These are phyloP conservation scores for Phylloporus sp. DNA, from an alignment of 768 basidiomycete genomes.

Conservation along the genomic window DNA sequence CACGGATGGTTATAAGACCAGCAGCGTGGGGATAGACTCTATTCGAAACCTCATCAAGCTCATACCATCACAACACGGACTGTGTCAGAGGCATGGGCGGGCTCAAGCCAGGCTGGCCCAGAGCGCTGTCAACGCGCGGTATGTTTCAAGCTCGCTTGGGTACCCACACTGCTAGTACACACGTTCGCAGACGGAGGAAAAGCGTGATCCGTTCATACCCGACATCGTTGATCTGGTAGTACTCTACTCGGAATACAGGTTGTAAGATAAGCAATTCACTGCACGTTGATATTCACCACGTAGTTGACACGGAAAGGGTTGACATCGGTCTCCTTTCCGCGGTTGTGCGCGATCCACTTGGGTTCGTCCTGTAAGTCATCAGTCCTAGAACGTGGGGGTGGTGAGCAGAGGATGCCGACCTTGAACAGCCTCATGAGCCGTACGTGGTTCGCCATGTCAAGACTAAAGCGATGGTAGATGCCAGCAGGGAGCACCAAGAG, in stretches of 20 bases:
- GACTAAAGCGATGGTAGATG: slow-evolving; percentile 89
- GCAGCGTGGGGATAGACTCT: too few species aligned
- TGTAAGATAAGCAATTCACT: slow-evolving; percentile 2
- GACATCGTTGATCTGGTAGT: too few species aligned
- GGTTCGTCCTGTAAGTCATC: slow-evolving; percentile 68
- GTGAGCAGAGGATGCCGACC: slow-evolving; percentile 35
- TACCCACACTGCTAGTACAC: too few species aligned
- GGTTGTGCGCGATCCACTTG: slow-evolving; percentile 81
- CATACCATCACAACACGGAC: too few species aligned
- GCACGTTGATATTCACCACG: slow-evolving; percentile 44
- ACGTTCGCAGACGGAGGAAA: too few species aligned
- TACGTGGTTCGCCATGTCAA: slow-evolving; percentile 69
- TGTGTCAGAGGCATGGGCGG: too few species aligned
- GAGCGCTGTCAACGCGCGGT: too few species aligned
- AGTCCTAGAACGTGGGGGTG: neutral
- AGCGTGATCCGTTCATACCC: too few species aligned
- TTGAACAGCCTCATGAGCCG: slow-evolving; percentile 80
- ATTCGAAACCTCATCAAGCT: too few species aligned
- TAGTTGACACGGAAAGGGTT: slow-evolving; percentile 63
- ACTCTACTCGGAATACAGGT: too few species aligned
- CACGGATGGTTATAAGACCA: neutral
- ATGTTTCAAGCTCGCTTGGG: too few species aligned
- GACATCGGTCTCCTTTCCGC: slow-evolving; percentile 53
- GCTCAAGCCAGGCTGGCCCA: too few species aligned
- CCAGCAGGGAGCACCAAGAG: slow-evolving; percentile 83